Evolutionary conservation across 495 filamentous ascomycete species (phyloP), one percentile per base, ranked within the genome.

Genomic region (Polyplosphaeria fusca): DNA sequence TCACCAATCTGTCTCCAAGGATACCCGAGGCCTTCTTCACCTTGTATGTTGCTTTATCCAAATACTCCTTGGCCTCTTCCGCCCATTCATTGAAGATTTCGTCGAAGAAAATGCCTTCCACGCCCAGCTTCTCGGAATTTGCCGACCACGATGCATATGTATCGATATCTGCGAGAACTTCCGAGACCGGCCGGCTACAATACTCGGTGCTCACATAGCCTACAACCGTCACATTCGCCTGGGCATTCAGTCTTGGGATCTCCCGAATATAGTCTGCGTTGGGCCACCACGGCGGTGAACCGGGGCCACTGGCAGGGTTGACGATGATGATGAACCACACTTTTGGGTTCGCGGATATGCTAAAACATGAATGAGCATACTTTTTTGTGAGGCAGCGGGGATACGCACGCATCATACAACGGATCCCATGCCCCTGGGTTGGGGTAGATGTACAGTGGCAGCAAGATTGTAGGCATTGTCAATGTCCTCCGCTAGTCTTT

Each of bases 51-150:
- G 72, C 50, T 0, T 42, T 28, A 4, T 68, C 52, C 63, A 74
- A 63, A 45, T 75, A 75, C 0, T 51, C 55, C 23, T 67, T 64
- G 22, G 40, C 57, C n/a, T 47, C 55, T 0, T 56, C 30, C 16
- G 66, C 52, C 41, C 68, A 63, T 14, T 55, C 64, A 37, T 56
- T 61, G 14, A 58, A 35, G 4, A 58, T 61, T 37, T 65, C 57
- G 49, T 65, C 61, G 22, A 65, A 58, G 39, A 65, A 65, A 24
- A 65, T 57, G 5, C 61, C 61, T 5, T 43, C 14, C 25, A 65
- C 26, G 4, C 40, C 51, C 1, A 24, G 7, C 16, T n/a, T 23
- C 23, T n/a, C 30, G 3, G 20, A 18, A 13, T 56, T 24, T 11
- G 4, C n/a, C 3, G 57, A 47, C 61, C 61, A 61, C 18, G 23